Percentiles rank a stretch among this genome's conserved stretches.
These are phyloP conservation scores for Plicaturopsis crispa DNA, from an alignment of 768 basidiomycete species.

Conservation along the genomic window DNA sequence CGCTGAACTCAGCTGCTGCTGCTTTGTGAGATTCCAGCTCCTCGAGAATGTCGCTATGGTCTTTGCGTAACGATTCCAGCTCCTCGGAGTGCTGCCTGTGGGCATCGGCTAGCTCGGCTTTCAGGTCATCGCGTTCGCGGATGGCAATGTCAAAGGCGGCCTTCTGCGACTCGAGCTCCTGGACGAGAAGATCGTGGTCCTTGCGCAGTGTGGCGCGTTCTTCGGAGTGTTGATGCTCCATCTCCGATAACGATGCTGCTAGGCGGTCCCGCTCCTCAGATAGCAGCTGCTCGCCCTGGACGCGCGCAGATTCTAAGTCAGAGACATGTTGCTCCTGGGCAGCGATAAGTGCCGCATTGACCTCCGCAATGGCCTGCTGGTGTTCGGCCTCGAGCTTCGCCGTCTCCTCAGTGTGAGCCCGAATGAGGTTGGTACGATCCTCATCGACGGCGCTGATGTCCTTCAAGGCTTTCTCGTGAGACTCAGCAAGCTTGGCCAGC, in stretches of 20 bases:
- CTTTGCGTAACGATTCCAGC: constrained; percentile 28
- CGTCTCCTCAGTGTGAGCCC: constrained; percentile 35
- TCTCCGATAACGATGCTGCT: constrained; percentile 35
- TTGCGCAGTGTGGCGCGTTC: constrained; percentile 34
- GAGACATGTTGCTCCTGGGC: constrained; percentile 25
- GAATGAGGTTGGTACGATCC: constrained; percentile 25
- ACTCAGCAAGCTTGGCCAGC: constrained; percentile 6
- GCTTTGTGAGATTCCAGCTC: constrained; percentile 44
- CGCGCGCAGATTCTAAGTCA: constrained; percentile 27
- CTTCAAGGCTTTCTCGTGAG: constrained; percentile 6
- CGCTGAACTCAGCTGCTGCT: constrained; percentile 31
- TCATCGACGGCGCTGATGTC: constrained; percentile 20
- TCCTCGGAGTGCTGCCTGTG: constrained; percentile 12
- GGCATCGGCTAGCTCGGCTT: constrained; percentile 16
- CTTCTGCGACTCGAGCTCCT: constrained; percentile 60
- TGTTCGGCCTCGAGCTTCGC: constrained; percentile 37
- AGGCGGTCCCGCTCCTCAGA: constrained; percentile 41
- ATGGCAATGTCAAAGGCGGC: constrained; percentile 22
- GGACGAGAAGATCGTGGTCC: constrained; percentile 25
- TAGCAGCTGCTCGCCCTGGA: constrained; percentile 25
- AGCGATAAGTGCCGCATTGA: constrained; percentile 31
- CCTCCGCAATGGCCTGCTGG: constrained; percentile 33
- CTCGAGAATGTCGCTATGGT: constrained; percentile 41
- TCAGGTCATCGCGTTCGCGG: constrained; percentile 9
- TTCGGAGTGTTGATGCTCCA: constrained; percentile 39